phyloP scores from a whole-genome alignment of 306 rosid genomes.

The Quercus engelmannii region DNA sequence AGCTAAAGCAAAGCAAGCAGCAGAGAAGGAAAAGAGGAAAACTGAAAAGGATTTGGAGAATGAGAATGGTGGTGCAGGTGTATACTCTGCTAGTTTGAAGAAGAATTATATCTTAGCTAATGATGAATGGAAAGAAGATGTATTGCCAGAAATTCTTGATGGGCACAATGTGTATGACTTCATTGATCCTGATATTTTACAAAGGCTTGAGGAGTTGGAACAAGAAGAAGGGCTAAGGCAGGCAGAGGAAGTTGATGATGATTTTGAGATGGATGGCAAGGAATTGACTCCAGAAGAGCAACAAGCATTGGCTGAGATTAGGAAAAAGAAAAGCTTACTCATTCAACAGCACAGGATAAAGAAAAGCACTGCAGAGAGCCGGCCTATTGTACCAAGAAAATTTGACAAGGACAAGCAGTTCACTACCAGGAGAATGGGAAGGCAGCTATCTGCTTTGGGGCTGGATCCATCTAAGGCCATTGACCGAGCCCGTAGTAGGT shows the following conservation, averaged over 20 bases:
- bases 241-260: constrained; percentile 48
- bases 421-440: constrained; percentile 76
- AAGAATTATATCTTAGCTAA: constrained; percentile 65
- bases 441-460: constrained; percentile 72
- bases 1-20: constrained; percentile 60
- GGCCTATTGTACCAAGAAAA: constrained; percentile 79
- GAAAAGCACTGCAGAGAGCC: constrained; percentile 85
- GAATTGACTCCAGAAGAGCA: constrained; percentile 66
- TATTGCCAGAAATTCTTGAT: constrained; percentile 82
- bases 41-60: constrained; percentile 79
- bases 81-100: constrained; percentile 73
- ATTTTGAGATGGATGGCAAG: constrained; percentile 63
- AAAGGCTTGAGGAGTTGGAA: constrained; percentile 80
- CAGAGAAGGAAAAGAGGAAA: constrained; percentile 54
- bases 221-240: constrained; percentile 64
- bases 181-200: constrained; percentile 58
- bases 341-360: constrained; percentile 76
- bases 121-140: constrained; percentile 90
- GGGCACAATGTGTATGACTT: constrained; percentile 89
- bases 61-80: constrained; percentile 94
- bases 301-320: constrained; percentile 56
- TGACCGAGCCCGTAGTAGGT: constrained; percentile 66
- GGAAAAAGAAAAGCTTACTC: constrained; percentile 65
- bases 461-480: constrained; percentile 56
- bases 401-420: constrained; percentile 59